Evolutionary conservation across 768 basidiomycete genomes (phyloP).

Genomic region (Lentinula sp.): DNA sequence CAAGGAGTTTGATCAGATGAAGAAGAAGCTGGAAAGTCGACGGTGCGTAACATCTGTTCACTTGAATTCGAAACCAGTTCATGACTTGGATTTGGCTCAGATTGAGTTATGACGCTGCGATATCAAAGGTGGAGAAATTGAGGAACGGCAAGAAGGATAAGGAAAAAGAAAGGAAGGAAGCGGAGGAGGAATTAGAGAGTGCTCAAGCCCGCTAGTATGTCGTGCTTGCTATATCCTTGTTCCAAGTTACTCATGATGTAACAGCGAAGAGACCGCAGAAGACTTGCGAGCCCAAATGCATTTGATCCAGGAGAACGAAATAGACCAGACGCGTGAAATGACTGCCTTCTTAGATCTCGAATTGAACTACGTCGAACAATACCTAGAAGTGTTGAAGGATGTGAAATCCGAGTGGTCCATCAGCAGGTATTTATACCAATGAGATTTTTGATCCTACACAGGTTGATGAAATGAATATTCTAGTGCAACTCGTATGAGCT

Average conservation of each 20-base stretch:
- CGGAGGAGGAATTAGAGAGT: slow-evolving; percentile 75
- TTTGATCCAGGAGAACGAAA: slow-evolving; percentile 75
- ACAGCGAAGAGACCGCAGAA: slow-evolving; percentile 80
- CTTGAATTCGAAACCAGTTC: neutral
- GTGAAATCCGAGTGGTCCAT: slow-evolving; percentile 63
- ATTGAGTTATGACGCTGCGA: slow-evolving; percentile 71
- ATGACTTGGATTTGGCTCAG: slow-evolving; percentile 28
- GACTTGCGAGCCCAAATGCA: slow-evolving; percentile 80
- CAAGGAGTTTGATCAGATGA: slow-evolving; percentile 73
- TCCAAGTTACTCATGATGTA: neutral
- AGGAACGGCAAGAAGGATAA: slow-evolving; percentile 77
- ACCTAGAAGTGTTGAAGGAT: slow-evolving; percentile 67
- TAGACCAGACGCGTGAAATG: slow-evolving; percentile 64
- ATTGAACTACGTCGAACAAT: slow-evolving; percentile 66
- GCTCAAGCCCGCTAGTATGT: slow-evolving; percentile 62
- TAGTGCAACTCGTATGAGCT: neutral
- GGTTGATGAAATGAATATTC: neutral
- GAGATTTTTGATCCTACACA: neutral
- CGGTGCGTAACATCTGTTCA: slow-evolving; percentile 39
- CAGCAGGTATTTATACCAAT: slow-evolving; percentile 35
- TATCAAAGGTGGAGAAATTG: slow-evolving; percentile 61
- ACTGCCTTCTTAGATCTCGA: slow-evolving; percentile 69
- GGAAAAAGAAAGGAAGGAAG: slow-evolving; percentile 72
- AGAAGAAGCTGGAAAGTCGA: slow-evolving; percentile 85
- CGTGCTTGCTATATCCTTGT: neutral